Percentiles rank a stretch among this genome's conserved stretches.
These are phyloP conservation scores for Trifolium pratense DNA, from an alignment of 306 rosid genomes.

Conservation along the genomic window DNA sequence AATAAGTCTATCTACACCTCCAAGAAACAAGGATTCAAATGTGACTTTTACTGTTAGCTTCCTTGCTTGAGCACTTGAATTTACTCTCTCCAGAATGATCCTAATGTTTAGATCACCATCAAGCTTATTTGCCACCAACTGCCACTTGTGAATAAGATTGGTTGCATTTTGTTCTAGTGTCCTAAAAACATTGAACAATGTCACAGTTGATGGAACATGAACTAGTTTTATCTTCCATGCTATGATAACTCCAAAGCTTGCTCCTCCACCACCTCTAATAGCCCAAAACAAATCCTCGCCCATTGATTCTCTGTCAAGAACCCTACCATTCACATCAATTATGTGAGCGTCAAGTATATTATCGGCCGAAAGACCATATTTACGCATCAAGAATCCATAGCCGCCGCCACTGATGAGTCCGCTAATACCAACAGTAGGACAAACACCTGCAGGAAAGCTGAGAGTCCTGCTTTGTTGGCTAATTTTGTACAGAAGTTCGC, in stretches of 20 bases:
- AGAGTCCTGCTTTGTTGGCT: conserved; percentile 30
- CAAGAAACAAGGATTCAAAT: conserved; percentile 45
- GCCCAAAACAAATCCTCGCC: conserved; percentile 83
- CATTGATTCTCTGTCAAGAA: conserved; percentile 63
- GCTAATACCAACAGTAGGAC: conserved; percentile 70
- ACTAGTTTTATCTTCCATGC: conserved; percentile 60
- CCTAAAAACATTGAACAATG: conserved; percentile 50
- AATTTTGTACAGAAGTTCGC: conserved; percentile 42
- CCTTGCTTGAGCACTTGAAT: conserved; percentile 6
- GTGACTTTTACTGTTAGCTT: neutral
- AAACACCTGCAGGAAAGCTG: conserved; percentile 61
- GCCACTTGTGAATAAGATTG: conserved; percentile 59
- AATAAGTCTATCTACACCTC: conserved; percentile 36
- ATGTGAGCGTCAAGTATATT: conserved; percentile 63
- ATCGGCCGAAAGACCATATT: conserved; percentile 65
- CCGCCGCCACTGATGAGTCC: conserved; percentile 82
- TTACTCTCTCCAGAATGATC: conserved; percentile 11
- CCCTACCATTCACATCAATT: conserved; percentile 56
- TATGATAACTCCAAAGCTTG: conserved; percentile 65
- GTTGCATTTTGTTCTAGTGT: conserved; percentile 53
- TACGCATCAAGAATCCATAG: conserved; percentile 65
- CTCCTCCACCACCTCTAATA: conserved; percentile 72
- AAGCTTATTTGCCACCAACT: conserved; percentile 49
- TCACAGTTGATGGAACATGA: conserved; percentile 61
- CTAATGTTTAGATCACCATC: conserved; percentile 26